A percentile compares a stretch with the other conserved stretches of the same genome.
These are phyloP conservation scores for Thermothielavioides terrestris DNA, from an alignment of 495 filamentous ascomycete genomes.

Conservation along the genomic window DNA sequence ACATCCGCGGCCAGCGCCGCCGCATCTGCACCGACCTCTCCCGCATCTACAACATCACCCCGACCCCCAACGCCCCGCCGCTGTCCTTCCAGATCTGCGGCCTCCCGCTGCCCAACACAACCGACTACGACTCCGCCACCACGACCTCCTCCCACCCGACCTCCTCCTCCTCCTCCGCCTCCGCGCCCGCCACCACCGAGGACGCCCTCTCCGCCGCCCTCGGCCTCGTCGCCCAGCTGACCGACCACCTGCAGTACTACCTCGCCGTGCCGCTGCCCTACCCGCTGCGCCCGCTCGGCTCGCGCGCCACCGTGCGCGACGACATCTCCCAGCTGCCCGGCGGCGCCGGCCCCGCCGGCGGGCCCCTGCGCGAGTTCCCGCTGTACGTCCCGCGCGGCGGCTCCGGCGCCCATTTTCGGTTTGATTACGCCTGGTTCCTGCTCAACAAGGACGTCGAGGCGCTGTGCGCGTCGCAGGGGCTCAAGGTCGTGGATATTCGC, in stretches of 20 bases:
- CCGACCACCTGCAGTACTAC: slow-evolving; percentile 74
- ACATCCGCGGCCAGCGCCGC: slow-evolving; percentile 69
- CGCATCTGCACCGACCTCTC: slow-evolving; percentile 78
- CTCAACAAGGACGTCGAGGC: slow-evolving; percentile 91
- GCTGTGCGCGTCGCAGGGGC: slow-evolving; percentile 61
- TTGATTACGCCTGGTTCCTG: slow-evolving; percentile 91
- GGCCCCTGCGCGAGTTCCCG: slow-evolving; percentile 64
- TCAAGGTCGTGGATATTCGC: slow-evolving; percentile 75
- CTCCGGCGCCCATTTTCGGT: slow-evolving; percentile 64
- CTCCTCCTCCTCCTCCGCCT: slow-evolving; percentile 14
- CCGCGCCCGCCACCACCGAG: slow-evolving; percentile 37
- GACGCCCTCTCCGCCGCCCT: slow-evolving; percentile 71
- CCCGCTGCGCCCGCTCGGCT: slow-evolving; percentile 60
- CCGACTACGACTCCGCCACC: slow-evolving; percentile 46
- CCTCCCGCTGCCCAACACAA: slow-evolving; percentile 68
- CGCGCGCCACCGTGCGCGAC: slow-evolving; percentile 69
- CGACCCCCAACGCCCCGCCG: slow-evolving; percentile 42
- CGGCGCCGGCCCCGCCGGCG: too few relatives aligned
- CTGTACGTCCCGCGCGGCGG: slow-evolving; percentile 61
- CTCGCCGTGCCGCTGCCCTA: slow-evolving; percentile 73
- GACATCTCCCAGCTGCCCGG: slow-evolving; percentile 61
- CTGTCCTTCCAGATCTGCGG: slow-evolving; percentile 71
- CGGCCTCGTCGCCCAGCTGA: slow-evolving; percentile 69
- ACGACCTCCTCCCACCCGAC: slow-evolving; percentile 2
- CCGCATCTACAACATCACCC: slow-evolving; percentile 69